These are phyloP conservation scores for Colletotrichum lentis DNA, from an alignment of 2,329 filamentous ascomycete species.

Conservation along the genomic window DNA sequence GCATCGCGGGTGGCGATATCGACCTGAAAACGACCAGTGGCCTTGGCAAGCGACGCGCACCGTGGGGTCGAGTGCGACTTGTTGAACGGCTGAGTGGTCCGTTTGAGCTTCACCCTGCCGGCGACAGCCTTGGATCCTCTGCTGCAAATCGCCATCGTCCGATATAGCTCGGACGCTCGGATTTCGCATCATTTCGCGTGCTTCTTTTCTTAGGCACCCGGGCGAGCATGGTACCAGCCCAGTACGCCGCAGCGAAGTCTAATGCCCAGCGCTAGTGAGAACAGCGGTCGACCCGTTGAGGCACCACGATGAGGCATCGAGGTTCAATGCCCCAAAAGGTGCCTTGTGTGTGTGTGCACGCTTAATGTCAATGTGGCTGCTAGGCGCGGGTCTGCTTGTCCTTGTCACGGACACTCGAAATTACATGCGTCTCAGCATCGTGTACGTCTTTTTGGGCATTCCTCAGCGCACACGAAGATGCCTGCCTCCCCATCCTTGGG, in stretches of 20 bases:
- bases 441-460: background rate
- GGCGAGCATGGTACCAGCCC: constrained; percentile 16
- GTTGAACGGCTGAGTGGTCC: constrained; percentile 14
- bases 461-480: background rate
- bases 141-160: constrained; percentile 6
- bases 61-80: constrained; percentile 23
- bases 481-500: background rate
- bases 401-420: constrained; percentile 26
- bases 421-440: constrained; percentile 28
- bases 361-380: constrained; percentile 22
- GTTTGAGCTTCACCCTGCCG: constrained; percentile 22
- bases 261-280: constrained; percentile 11
- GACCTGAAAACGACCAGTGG: constrained; percentile 36
- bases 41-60: constrained; percentile 24
- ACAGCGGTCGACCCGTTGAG: constrained; percentile 19
- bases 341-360: background rate
- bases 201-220: constrained; percentile 26
- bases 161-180: constrained; percentile 20
- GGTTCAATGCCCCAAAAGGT: background rate
- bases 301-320: constrained; percentile 5
- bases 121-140: constrained; percentile 10
- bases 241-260: constrained; percentile 13
- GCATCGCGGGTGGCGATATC: constrained; percentile 17
- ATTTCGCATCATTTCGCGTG: constrained; percentile 22
- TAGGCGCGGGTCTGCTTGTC: constrained; percentile 5